Conservation (phyloP, 2,329 filamentous ascomycete genomes). For the Fusarium sp. region DNA sequence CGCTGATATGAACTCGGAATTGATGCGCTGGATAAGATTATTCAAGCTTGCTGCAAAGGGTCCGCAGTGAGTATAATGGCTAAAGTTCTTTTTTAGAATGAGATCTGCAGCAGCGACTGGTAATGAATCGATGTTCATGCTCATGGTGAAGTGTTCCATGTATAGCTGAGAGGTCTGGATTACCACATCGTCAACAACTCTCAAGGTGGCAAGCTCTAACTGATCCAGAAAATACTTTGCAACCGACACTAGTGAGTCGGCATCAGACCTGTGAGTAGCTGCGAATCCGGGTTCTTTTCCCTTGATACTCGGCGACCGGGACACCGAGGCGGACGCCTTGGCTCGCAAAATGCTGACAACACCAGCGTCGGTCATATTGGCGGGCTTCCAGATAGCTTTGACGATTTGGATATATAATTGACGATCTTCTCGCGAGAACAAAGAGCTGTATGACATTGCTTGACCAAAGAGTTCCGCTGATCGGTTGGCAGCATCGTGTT, state of each 20-base stretch:
- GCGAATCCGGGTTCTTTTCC: constrained; percentile 56
- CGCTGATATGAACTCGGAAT: constrained; percentile 52
- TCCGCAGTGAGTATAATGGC: constrained; percentile 49
- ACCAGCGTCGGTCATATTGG: constrained; percentile 47
- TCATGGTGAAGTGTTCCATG: constrained; percentile 54
- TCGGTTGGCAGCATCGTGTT: constrained; percentile 52
- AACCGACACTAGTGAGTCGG: constrained; percentile 56
- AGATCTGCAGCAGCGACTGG: constrained; percentile 52
- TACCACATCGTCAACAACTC: constrained; percentile 44
- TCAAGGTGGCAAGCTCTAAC: constrained; percentile 59
- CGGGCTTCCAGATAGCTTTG: constrained; percentile 62
- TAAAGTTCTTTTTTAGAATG: constrained; percentile 54
- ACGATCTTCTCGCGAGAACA: constrained; percentile 54
- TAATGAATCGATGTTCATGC: constrained; percentile 45
- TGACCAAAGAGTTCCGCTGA: constrained; percentile 60
- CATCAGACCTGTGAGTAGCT: constrained; percentile 45
- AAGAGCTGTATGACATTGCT: constrained; percentile 57
- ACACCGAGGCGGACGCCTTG: constrained; percentile 27
- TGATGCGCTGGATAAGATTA: constrained; percentile 52
- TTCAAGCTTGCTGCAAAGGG: constrained; percentile 51
- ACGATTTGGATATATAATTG: constrained; percentile 58
- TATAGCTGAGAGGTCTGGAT: constrained; percentile 57
- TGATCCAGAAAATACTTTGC: constrained; percentile 65
- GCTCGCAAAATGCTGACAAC: constrained; percentile 46
- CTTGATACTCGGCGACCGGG: constrained; percentile 50